These are phyloP conservation scores for Aspergillus candidus DNA, from an alignment of 2,329 filamentous ascomycete species.

Conservation along the genomic window DNA sequence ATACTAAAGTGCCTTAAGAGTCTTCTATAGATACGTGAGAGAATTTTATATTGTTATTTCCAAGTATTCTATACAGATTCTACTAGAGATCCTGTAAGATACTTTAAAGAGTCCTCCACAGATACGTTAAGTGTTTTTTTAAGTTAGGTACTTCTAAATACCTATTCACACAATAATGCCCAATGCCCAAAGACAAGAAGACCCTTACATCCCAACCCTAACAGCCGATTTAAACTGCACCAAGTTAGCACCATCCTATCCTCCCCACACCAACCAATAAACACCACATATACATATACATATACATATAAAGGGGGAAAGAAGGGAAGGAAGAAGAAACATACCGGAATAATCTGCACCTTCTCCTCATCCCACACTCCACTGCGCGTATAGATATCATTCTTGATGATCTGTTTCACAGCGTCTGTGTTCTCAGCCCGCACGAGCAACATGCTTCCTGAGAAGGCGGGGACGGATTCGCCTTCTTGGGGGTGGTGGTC, in stretches of 20 bases:
- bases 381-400: conserved; percentile 64
- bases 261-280: conserved; percentile 3
- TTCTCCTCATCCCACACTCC: conserved; percentile 79
- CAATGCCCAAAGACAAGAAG: not conserved
- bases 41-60: too few relatives aligned
- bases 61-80: too few relatives aligned
- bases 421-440: conserved; percentile 64
- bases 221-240: conserved; percentile 29
- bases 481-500: conserved; percentile 60
- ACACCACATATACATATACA: not conserved
- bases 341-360: conserved; percentile 39
- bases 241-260: conserved; percentile 1
- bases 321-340: conserved; percentile 10
- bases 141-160: too few relatives aligned
- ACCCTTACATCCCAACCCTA: conserved; percentile 8
- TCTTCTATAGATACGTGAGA: too few relatives aligned
- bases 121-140: too few relatives aligned
- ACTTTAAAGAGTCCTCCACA: too few relatives aligned
- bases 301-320: too few relatives aligned
- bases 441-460: conserved; percentile 65
- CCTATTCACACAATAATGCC: too few relatives aligned
- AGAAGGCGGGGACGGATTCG: conserved; percentile 55
- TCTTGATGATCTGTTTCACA: conserved; percentile 58
- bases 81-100: too few relatives aligned
- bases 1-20: too few relatives aligned